Base-by-base conservation (phyloP, 768 basidiomycete genomes). In the Pleurotus platypus region DNA sequence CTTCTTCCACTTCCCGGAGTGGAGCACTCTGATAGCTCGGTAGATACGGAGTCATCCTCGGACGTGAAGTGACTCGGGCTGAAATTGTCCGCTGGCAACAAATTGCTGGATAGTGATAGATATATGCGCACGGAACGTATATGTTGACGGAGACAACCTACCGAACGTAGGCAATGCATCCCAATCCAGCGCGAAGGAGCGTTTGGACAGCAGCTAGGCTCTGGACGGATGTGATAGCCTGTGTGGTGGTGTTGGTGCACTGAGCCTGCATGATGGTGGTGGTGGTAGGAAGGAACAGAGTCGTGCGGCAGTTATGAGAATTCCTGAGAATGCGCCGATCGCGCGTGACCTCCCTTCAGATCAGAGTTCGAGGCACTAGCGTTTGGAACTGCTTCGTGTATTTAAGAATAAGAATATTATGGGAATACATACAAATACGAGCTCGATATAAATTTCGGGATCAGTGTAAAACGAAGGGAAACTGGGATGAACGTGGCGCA, bases 11-110 rank as follows among this genome's bases (percentile, higher is more conserved):
- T 73, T 72, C 51, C 79, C 78, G 22, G 67, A 68, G 56, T 73
- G 73, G 9, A 68, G 30, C 30, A 61, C 54, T 71, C 67, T 22
- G 71, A 71, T 5, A 67, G 67, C 54, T 63, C 64, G 38, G 64
- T 63, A 13, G 66, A 65, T 37, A 70, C 61, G 11, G 69, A 63
- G 26, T 75, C 70, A 55, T 80, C 77, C 37, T 78, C 76, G 13
- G 76, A 76, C 3, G 82, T 82, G 57, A 87, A 78, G 65, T 85
- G 76, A 61, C 89, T 84, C 67, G 84, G 80, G 9, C 79, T 78
- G 64, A 92, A 92, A 65, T 92, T 92, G 55, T 92, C 90, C 42
- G 84, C 83, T 5, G 90, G 90, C 7, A 92, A 77, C 7, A 92
- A 68, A 63, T 89, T 86, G 65, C 90, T 92, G 11, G 49, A 6